A percentile compares a stretch with the other conserved stretches of the same genome.
phyloP scores from a whole-genome alignment of 2,329 filamentous ascomycete genomes.

The Emericellopsis atlantica region DNA sequence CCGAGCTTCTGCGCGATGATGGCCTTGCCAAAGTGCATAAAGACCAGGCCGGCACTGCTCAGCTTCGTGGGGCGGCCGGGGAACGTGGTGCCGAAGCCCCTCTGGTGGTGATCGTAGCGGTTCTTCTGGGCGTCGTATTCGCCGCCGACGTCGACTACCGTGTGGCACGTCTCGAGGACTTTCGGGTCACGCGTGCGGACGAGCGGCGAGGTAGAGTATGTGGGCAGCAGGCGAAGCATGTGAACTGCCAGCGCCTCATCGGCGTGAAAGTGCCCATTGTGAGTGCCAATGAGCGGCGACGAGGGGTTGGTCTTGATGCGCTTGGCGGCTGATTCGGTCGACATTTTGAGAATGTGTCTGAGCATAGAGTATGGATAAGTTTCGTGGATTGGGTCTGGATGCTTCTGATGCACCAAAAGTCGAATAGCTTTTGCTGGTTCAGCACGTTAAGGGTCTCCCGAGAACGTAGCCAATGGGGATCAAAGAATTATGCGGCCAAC shows the following conservation, averaged over 20 bases:
- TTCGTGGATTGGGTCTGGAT: no score
- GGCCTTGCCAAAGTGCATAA: constrained; percentile 82
- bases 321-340: constrained; percentile 61
- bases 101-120: constrained; percentile 97
- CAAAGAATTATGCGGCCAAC: no score
- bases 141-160: constrained; percentile 94
- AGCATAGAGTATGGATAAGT: constrained; percentile 12
- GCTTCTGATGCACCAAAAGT: no score
- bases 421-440: background rate
- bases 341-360: constrained; percentile 15
- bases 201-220: constrained; percentile 61
- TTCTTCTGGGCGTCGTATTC: constrained; percentile 68
- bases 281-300: constrained; percentile 66
- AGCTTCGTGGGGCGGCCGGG: constrained; percentile 77
- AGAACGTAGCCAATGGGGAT: no score
- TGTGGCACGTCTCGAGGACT: constrained; percentile 71
- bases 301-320: constrained; percentile 59
- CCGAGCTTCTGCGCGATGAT: constrained; percentile 54
- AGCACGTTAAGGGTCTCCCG: no score
- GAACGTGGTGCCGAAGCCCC: constrained; percentile 76
- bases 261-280: constrained; percentile 98
- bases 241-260: constrained; percentile 96
- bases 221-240: constrained; percentile 80
- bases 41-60: constrained; percentile 85
- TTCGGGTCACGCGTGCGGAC: constrained; percentile 80